Percentiles rank a stretch among this genome's conserved stretches.
phyloP scores from a whole-genome alignment of 768 basidiomycete species.

The Mycena kentingensis region DNA sequence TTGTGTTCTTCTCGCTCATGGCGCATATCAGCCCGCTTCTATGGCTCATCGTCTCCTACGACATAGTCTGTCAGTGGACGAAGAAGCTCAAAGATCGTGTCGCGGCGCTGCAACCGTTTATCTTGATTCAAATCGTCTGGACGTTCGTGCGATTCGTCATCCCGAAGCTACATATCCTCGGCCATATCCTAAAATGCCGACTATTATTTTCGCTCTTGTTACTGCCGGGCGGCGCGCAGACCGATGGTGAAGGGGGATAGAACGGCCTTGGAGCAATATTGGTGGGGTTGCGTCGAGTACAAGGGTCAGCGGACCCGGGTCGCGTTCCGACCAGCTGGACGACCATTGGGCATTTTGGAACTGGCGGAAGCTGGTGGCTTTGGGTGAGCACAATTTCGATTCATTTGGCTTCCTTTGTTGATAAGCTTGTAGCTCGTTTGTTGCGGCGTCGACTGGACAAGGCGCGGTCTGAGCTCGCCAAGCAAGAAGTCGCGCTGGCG shows the following conservation, averaged over 20 bases:
- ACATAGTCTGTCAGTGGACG: slow-evolving; percentile 21
- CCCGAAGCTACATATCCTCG: slow-evolving; percentile 26
- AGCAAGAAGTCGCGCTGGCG: background rate
- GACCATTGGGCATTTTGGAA: slow-evolving; percentile 40
- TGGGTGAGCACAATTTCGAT: slow-evolving; percentile 22
- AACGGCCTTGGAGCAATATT: slow-evolving; percentile 33
- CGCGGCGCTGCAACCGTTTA: background rate
- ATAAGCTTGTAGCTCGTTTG: too few species aligned
- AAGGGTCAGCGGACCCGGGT: slow-evolving; percentile 34
- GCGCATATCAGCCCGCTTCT: background rate
- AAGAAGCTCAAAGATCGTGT: slow-evolving; percentile 11
- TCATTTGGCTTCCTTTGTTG: background rate
- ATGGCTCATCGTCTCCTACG: slow-evolving; percentile 7
- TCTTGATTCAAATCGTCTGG: slow-evolving; percentile 11
- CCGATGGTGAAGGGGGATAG: slow-evolving; percentile 38
- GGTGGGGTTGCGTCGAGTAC: slow-evolving; percentile 31
- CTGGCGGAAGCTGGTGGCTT: slow-evolving; percentile 30
- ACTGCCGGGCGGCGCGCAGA: slow-evolving; percentile 28
- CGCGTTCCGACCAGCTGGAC: slow-evolving; percentile 35
- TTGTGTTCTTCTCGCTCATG: slow-evolving; percentile 1
- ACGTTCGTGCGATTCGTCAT: slow-evolving; percentile 21
- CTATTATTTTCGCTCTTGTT: slow-evolving; percentile 31
- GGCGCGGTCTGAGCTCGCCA: background rate
- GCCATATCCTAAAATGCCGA: slow-evolving; percentile 21
- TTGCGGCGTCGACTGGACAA: too few species aligned